Base-by-base conservation (phyloP, 2,329 filamentous ascomycete genomes). In the Fusarium sp. region DNA sequence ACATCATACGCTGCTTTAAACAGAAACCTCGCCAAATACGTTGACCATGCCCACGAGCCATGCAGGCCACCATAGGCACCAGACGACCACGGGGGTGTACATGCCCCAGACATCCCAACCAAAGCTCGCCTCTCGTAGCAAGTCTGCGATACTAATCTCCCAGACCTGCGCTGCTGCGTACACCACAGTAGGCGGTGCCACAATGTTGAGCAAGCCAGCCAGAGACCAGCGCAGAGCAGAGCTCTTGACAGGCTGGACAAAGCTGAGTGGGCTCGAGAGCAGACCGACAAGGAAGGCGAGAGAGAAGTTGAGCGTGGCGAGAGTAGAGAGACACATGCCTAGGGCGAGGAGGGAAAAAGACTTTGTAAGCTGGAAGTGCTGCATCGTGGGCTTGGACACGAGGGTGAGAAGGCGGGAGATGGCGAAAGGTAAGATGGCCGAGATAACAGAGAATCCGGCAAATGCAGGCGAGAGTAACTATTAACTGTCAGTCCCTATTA, bases 301-400 rank as follows among this genome's bases (percentile, higher is more conserved):
- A 4, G 90, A 93, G 81, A 99, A 99, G 77, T 99, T 99, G 47
- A 99, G 85, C 0, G 94, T 99, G 3, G 95, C 94, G 11, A 99
- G 88, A 1, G 93, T 90, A 11, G 93, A 93, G 63, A 99, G 87
- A 69, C 92, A 93, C 80, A 97, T 91, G 69, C 95, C 95, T 0
- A 98, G 85, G 9, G 96, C 82, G 11, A 99, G 86, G n/a, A 98
- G 85, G 6, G 93, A 96, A 79, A 98, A 93, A 54, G 90, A 95
- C 73, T 96, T 93, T 63, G 93, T 87, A 47, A 97, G 85, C 43
- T 88, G 84, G 70, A 89, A 88, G 71, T 94, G 89, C 71, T 93
- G 91, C 4, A 75, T 65, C 0, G 86, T 88, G 2, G 87, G 85
- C 21, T 75, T 76, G 69, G 77, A 83, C 58, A 78, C 75, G 21